phyloP scores from a whole-genome alignment of 1,284 basidiomycete genomes.

The Moesziomyces globuligerus region DNA sequence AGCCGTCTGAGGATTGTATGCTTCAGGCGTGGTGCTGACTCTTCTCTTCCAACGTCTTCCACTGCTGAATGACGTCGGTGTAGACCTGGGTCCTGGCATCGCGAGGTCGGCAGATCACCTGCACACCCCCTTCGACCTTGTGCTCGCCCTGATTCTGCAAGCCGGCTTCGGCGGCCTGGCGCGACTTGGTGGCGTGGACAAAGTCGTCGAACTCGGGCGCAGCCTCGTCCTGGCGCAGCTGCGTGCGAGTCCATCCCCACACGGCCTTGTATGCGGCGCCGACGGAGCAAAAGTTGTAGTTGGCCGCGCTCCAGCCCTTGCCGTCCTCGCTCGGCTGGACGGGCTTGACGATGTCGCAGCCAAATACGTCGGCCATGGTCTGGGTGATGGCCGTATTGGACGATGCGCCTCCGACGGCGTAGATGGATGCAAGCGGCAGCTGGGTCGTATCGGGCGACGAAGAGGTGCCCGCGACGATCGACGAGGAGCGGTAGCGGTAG shows the following conservation, averaged over 20 bases:
- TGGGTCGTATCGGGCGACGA: slow-evolving; percentile 13
- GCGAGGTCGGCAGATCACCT: slow-evolving; percentile 30
- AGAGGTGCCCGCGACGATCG: slow-evolving; percentile 72
- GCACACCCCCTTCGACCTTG: slow-evolving; percentile 30
- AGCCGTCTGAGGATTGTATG: neutral
- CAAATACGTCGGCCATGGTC: slow-evolving; percentile 81
- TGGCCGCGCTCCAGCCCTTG: slow-evolving; percentile 26
- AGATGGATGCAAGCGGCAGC: slow-evolving; percentile 73
- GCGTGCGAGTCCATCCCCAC: slow-evolving; percentile 53
- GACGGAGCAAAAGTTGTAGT: slow-evolving; percentile 64
- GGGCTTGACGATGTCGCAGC: slow-evolving; percentile 62
- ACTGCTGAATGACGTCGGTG: slow-evolving; percentile 24
- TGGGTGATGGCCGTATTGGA: slow-evolving; percentile 79
- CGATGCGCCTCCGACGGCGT: slow-evolving; percentile 83
- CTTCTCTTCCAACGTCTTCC: slow-evolving; percentile 42
- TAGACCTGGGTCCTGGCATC: slow-evolving; percentile 31
- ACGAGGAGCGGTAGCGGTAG: slow-evolving; percentile 76
- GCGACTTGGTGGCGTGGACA: slow-evolving; percentile 33
- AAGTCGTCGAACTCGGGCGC: slow-evolving; percentile 47
- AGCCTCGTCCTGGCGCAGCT: slow-evolving; percentile 3
- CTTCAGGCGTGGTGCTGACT: slow-evolving; percentile 12
- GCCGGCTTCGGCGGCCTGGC: slow-evolving; percentile 10
- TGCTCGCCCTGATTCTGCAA: slow-evolving; percentile 1
- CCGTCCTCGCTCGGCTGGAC: slow-evolving; percentile 40
- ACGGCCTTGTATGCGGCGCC: slow-evolving; percentile 63